Conservation (phyloP, 1,139 yeast genomes). For the Geotrichum bryndzae region DNA sequence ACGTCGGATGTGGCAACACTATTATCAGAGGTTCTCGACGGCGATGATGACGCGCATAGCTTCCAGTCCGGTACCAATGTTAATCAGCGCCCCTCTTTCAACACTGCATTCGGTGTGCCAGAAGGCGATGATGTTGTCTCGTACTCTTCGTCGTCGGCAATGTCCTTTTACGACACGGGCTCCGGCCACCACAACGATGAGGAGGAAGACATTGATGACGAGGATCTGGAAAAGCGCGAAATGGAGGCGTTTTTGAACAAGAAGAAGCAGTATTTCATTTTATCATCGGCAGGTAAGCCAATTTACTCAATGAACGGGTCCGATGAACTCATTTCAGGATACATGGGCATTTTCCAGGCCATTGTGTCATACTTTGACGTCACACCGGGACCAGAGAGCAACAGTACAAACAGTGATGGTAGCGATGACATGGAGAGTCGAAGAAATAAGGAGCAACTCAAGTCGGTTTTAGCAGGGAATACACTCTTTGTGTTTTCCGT, state of each 20-base stretch:
- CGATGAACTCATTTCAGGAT: constrained; percentile 64
- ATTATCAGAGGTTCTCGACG: constrained; percentile 26
- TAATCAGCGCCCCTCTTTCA: neutral
- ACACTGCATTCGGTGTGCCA: neutral
- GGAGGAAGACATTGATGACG: constrained; percentile 17
- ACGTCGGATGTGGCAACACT: constrained; percentile 24
- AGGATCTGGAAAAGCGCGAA: constrained; percentile 21
- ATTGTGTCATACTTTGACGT: constrained; percentile 57
- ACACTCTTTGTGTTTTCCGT: constrained; percentile 56
- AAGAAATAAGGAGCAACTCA: constrained; percentile 22
- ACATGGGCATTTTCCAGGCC: constrained; percentile 60
- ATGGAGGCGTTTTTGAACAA: constrained; percentile 39
- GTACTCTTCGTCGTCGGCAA: constrained; percentile 6
- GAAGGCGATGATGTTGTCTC: constrained; percentile 7
- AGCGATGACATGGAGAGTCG: constrained; percentile 1
- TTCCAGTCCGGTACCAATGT: neutral
- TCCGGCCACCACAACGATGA: neutral
- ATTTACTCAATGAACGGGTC: constrained; percentile 76
- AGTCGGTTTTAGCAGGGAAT: constrained; percentile 32
- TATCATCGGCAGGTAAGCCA: constrained; percentile 93
- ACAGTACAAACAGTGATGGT: neutral
- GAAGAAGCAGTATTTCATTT: constrained; percentile 68
- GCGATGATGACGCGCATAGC: constrained; percentile 5
- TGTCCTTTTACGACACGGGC: constrained; percentile 4
- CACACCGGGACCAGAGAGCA: constrained; percentile 7